A percentile compares a stretch with the other conserved stretches of the same genome.
These are phyloP conservation scores for Rhynchosporium agropyri DNA, from an alignment of 2,329 filamentous ascomycete genomes.

Conservation along the genomic window DNA sequence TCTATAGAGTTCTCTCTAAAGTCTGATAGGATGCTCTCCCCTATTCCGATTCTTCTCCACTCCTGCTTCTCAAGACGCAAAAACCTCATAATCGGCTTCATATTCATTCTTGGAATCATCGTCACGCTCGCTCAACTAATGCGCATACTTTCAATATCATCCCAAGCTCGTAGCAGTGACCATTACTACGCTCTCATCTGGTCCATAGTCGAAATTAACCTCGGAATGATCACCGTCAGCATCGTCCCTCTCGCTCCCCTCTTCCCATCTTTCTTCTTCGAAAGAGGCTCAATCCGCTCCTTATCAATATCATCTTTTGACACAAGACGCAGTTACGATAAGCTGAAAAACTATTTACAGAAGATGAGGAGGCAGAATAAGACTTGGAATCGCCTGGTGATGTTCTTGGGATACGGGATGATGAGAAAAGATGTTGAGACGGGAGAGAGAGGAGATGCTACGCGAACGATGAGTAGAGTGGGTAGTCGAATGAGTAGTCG, in stretches of 20 bases:
- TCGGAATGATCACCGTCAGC: slow-evolving; percentile 49
- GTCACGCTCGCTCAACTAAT: slow-evolving; percentile 54
- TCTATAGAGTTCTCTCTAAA: neutral
- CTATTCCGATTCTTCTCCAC: slow-evolving; percentile 48
- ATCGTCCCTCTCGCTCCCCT: slow-evolving; percentile 50
- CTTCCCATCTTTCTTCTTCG: slow-evolving; percentile 43
- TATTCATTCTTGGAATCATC: slow-evolving; percentile 54
- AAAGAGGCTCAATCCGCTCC: slow-evolving; percentile 31
- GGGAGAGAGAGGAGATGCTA: neutral
- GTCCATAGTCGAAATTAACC: slow-evolving; percentile 50
- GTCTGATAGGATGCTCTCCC: slow-evolving; percentile 45
- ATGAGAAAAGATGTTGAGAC: slow-evolving; percentile 12
- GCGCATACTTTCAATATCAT: slow-evolving; percentile 52
- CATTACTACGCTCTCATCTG: slow-evolving; percentile 48
- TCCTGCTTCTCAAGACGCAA: slow-evolving; percentile 46
- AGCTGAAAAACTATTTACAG: slow-evolving; percentile 13
- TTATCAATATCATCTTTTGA: slow-evolving; percentile 8
- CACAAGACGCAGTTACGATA: slow-evolving; percentile 14
- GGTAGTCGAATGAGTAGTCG: slow-evolving; percentile 8
- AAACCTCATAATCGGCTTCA: slow-evolving; percentile 47
- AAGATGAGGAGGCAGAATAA: slow-evolving; percentile 7
- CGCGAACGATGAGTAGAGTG: neutral
- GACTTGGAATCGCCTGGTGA: slow-evolving; percentile 12
- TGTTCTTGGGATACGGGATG: slow-evolving; percentile 19
- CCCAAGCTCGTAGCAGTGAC: slow-evolving; percentile 50